These are phyloP conservation scores for Tetraselmis striata DNA, from an alignment of 139 green algal genomes.

Conservation along the genomic window DNA sequence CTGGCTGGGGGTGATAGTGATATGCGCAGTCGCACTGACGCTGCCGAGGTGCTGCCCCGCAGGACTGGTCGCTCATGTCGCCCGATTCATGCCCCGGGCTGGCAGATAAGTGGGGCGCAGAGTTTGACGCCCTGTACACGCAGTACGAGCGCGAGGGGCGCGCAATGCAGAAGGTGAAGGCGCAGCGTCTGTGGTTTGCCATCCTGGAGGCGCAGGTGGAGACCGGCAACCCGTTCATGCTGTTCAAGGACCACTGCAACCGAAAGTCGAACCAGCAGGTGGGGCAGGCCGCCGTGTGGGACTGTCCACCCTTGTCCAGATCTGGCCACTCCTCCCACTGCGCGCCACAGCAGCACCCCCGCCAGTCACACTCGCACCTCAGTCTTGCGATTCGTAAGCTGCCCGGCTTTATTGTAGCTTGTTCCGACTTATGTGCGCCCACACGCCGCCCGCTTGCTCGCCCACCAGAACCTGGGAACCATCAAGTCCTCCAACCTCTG, in stretches of 20 bases:
- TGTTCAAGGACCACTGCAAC: constrained; percentile 98
- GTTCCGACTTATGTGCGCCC: no score
- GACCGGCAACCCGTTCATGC: constrained; percentile 99
- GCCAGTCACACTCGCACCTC: no score
- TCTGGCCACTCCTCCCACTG: no score
- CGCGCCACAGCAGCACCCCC: no score
- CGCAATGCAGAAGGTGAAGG: constrained; percentile 63
- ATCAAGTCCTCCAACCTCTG: constrained; percentile 99
- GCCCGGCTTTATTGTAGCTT: no score
- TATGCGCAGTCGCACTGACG: no score
- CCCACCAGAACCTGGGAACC: constrained; percentile 93
- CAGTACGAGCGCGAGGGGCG: constrained; percentile 42
- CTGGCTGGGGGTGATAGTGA: no score
- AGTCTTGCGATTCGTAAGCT: no score
- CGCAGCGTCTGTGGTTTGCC: constrained; percentile 98
- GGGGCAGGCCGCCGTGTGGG: no score
- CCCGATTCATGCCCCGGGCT: constrained; percentile 80
- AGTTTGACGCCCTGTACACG: constrained; percentile 84
- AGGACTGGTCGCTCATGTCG: constrained; percentile 64
- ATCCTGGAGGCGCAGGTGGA: constrained; percentile 97
- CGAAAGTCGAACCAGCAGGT: constrained; percentile 91
- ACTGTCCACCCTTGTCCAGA: no score
- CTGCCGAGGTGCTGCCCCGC: neutral
- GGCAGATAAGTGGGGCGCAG: constrained; percentile 88
- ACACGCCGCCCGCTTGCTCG: no score